Conservation (phyloP, 306 rosid species). For the Sicyos baderoa region DNA sequence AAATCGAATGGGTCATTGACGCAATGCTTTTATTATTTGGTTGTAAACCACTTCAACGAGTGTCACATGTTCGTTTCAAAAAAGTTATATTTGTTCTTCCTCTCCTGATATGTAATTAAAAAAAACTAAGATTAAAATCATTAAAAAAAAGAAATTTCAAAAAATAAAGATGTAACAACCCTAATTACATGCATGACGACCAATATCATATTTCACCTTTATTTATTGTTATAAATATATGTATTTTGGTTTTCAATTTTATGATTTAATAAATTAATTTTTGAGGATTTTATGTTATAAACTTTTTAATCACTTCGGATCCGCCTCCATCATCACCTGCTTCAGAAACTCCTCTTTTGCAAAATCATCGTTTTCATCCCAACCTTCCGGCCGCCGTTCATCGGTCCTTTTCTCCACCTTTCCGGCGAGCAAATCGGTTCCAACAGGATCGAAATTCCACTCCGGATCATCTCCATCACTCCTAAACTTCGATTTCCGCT, state of each 20-base stretch:
- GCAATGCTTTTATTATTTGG: too few species aligned
- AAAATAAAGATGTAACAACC: too few species aligned
- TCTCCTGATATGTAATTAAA: too few species aligned
- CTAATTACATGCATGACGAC: too few species aligned
- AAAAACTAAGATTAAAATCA: too few species aligned
- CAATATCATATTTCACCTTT: too few species aligned
- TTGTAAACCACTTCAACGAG: too few species aligned
- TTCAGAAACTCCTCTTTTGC: conserved; percentile 16
- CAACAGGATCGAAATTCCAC: conserved; percentile 10
- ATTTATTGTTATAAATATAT: not conserved
- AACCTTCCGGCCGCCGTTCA: conserved; percentile 18
- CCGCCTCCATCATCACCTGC: conserved; percentile 21
- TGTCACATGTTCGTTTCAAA: too few species aligned
- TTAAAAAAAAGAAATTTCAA: too few species aligned
- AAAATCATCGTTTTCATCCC: conserved; percentile 22
- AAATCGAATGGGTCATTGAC: too few species aligned
- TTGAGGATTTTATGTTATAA: conserved; percentile 13
- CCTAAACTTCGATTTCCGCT: not conserved
- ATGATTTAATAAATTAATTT: not conserved
- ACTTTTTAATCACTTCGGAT: conserved; percentile 21
- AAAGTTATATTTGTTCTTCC: too few species aligned
- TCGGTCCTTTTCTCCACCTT: not conserved
- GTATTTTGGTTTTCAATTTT: not conserved
- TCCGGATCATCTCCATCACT: conserved; percentile 2
- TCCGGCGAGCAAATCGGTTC: not conserved